Evolutionary conservation across 192 early-diverging fungal species (phyloP).

Genomic region (Coemansia sp.): DNA sequence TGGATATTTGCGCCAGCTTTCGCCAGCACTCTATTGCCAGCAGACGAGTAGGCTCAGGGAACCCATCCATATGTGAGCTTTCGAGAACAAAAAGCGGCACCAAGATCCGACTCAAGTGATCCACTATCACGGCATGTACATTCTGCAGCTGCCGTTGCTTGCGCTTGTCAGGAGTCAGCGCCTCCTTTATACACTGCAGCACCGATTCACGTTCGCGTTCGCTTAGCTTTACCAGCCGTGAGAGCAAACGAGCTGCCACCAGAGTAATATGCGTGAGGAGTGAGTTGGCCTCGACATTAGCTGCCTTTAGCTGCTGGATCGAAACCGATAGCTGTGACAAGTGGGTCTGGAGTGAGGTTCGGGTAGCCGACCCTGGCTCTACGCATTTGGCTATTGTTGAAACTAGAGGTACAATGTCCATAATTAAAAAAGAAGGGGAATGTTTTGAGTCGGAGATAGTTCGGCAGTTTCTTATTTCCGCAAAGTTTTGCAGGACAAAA

Average conservation of each 20-base stretch:
- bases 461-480: too few relatives aligned
- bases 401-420: slow-evolving; percentile 26
- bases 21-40: slow-evolving; percentile 40
- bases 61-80: background rate
- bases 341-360: slow-evolving; percentile 1
- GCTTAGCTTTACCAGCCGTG: slow-evolving; percentile 4
- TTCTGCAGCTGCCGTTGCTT: slow-evolving; percentile 9
- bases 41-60: slow-evolving; percentile 16
- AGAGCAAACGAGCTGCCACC: slow-evolving; percentile 14
- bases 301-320: slow-evolving; percentile 7
- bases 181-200: slow-evolving; percentile 14
- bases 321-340: slow-evolving; percentile 14
- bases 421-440: slow-evolving; percentile 10
- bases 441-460: background rate
- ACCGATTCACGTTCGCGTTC: slow-evolving; percentile 34
- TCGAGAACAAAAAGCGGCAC: slow-evolving; percentile 11
- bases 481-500: too few relatives aligned
- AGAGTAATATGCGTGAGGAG: slow-evolving; percentile 30
- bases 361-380: slow-evolving; percentile 13
- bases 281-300: slow-evolving; percentile 23
- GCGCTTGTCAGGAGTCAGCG: slow-evolving; percentile 15
- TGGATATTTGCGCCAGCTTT: slow-evolving; percentile 4
- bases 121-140: slow-evolving; percentile 30
- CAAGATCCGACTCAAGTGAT: slow-evolving; percentile 33
- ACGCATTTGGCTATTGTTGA: slow-evolving; percentile 12